Conservation (phyloP, 2,329 filamentous ascomycete species). For the Lojkania enalia region DNA sequence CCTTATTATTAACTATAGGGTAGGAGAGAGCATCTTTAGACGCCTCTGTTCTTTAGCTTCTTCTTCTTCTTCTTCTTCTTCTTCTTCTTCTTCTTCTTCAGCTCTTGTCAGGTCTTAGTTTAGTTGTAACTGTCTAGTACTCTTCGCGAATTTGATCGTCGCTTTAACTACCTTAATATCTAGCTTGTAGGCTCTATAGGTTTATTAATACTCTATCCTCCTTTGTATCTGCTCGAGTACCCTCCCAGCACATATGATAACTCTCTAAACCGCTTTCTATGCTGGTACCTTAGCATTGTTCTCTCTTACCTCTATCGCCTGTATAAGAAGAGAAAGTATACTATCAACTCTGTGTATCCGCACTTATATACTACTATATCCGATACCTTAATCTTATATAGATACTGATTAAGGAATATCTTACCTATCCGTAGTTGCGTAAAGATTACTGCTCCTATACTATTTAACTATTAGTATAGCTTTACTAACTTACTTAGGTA, state of each 20-base stretch:
- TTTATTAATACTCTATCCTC: conserved; percentile 12
- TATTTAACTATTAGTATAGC: no score
- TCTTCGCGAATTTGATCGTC: no score
- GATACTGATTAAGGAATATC: no score
- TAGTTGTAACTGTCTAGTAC: conserved; percentile 9
- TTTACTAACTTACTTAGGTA: conserved; percentile 19
- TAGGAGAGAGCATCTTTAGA: conserved; percentile 9
- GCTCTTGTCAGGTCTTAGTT: no score
- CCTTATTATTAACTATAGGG: no score
- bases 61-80: conserved; percentile 2
- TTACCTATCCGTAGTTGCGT: conserved; percentile 14
- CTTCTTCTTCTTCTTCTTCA: conserved; percentile 2
- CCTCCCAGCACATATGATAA: no score
- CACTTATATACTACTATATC: conserved; percentile 17
- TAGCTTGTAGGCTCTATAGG: conserved; percentile 15
- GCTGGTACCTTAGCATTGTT: no score
- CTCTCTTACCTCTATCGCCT: conserved; percentile 7
- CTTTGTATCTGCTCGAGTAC: no score
- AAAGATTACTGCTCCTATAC: conserved; percentile 19
- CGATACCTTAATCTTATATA: conserved; percentile 18
- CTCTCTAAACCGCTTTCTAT: neutral
- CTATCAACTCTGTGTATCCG: conserved; percentile 14
- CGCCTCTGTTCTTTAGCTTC: conserved; percentile 9
- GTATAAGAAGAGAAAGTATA: no score
- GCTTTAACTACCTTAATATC: conserved; percentile 14